A percentile compares a stretch with the other conserved stretches of the same genome.
phyloP scores from a whole-genome alignment of 2,329 filamentous ascomycete species.

The Ophiostoma himal-ulmi region DNA sequence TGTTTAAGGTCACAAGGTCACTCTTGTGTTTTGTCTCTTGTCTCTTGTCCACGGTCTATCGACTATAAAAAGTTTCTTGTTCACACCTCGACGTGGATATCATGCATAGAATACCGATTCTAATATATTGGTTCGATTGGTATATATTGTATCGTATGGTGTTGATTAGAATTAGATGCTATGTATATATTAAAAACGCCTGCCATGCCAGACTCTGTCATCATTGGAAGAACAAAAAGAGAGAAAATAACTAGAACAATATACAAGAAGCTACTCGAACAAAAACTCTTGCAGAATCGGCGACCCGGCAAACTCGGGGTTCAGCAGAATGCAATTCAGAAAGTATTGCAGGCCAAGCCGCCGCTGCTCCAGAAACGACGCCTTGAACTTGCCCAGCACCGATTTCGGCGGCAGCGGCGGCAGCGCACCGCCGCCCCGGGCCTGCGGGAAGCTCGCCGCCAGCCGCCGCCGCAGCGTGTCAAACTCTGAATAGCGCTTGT shows the following conservation, averaged over 20 bases:
- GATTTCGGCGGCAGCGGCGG: constrained; percentile 90
- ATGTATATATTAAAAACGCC: neutral
- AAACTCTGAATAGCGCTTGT: constrained; percentile 87
- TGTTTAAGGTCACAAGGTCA: neutral
- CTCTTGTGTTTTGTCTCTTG: too few relatives aligned
- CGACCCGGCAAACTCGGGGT: constrained; percentile 90
- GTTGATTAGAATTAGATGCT: neutral
- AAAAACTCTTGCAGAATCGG: constrained; percentile 87
- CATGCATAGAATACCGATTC: too few relatives aligned
- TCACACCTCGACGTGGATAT: neutral
- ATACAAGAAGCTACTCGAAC: constrained; percentile 47
- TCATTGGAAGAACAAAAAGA: neutral
- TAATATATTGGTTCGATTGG: too few relatives aligned
- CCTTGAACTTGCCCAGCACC: constrained; percentile 76
- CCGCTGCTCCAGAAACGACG: constrained; percentile 78
- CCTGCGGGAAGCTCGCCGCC: constrained; percentile 73
- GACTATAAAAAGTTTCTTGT: neutral
- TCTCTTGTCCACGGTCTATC: neutral
- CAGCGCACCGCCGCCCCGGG: constrained; percentile 62
- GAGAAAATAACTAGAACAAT: neutral
- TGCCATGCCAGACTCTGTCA: neutral
- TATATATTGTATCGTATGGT: too few relatives aligned
- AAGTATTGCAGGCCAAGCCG: constrained; percentile 84
- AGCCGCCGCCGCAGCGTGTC: constrained; percentile 72
- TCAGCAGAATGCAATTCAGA: constrained; percentile 84